Conservation (phyloP, 2,329 filamentous ascomycete species). For the Trichocomaceae sp. region DNA sequence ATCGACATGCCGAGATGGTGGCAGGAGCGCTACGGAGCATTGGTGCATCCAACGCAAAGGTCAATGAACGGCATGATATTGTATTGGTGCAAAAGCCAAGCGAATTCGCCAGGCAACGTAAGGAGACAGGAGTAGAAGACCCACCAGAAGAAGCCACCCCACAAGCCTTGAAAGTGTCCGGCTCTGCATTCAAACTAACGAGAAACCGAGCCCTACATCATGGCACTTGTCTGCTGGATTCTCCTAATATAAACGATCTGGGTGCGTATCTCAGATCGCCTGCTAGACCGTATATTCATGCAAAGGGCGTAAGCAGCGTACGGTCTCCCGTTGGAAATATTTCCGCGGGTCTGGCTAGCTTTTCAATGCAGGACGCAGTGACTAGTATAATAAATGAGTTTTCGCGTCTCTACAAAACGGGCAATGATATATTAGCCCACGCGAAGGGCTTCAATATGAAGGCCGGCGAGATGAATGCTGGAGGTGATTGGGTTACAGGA, state of each 20-base stretch:
- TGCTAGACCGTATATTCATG: conserved; percentile 66
- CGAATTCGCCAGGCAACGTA: conserved; percentile 13
- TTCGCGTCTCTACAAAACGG: conserved; percentile 54
- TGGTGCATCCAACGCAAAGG: conserved; percentile 52
- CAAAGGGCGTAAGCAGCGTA: conserved; percentile 85
- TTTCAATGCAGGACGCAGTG: conserved; percentile 45
- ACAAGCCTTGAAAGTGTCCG: conserved; percentile 70
- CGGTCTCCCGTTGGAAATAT: conserved; percentile 79
- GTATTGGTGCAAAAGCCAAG: conserved; percentile 48
- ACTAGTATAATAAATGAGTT: conserved; percentile 61
- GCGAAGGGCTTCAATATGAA: conserved; percentile 29
- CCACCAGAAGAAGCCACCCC: conserved; percentile 27
- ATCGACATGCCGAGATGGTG: conserved; percentile 89
- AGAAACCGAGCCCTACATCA: conserved; percentile 78
- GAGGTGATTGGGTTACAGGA: conserved; percentile 33
- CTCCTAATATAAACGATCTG: conserved; percentile 65
- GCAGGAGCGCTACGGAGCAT: conserved; percentile 63
- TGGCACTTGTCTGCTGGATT: conserved; percentile 77
- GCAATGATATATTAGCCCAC: conserved; percentile 27
- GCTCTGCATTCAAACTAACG: conserved; percentile 91
- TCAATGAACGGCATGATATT: conserved; percentile 91
- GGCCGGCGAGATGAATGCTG: conserved; percentile 28
- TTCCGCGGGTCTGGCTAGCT: conserved; percentile 45
- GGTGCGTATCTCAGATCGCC: conserved; percentile 69
- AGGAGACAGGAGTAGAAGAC: conserved; percentile 42